Evolutionary conservation across 257 asterid genomes (phyloP), one percentile per base, ranked within the genome.

Genomic region (Jacaranda mimosifolia): DNA sequence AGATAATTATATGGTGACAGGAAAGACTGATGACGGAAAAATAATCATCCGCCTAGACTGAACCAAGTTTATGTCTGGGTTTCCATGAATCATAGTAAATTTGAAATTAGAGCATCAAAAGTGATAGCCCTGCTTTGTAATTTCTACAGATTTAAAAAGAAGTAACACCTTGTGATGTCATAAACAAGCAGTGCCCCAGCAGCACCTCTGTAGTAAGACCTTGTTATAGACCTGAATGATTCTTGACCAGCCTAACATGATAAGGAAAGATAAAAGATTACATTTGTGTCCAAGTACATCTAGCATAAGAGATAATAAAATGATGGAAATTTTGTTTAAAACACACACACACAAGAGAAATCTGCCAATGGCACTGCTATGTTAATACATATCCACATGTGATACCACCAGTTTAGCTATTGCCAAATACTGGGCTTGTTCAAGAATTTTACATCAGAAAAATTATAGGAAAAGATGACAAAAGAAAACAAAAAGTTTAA

Each of bases 151-250:
- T 19, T 49, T 5, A 18, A 12, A 79, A 9, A 51, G 70, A 80
- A 74, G 67, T 18, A 38, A 17, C 83, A 92, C 97, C 96, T 89
- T 63, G 96, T 90, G 72, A 92, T 92, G 80, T 92, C 97, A 80
- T 92, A 92, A 77, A 92, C 97, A 18, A 92, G 92, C 49, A 92
- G 87, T 14, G 97, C 97, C 59, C 96, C 97, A 21, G 94, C 97
- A 53, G 96, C 96, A 66, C 96, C 97, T 84, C 97, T 85, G 84
- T 91, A 91, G 84, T 91, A 91, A 49, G 96, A 91, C 87, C 97
- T 87, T 1, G 97, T 91, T 21, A 91, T 91, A 52, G 97, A 90
- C 81, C 97, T 86, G 83, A 91, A 91, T 39, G 94, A 88, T 82
- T 91, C 97, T 85, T 92, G 96, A 19, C 97, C 97, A 70, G 96